Evolutionary conservation across 2,329 filamentous ascomycete genomes (phyloP).

Genomic region (Botryotinia convoluta): DNA sequence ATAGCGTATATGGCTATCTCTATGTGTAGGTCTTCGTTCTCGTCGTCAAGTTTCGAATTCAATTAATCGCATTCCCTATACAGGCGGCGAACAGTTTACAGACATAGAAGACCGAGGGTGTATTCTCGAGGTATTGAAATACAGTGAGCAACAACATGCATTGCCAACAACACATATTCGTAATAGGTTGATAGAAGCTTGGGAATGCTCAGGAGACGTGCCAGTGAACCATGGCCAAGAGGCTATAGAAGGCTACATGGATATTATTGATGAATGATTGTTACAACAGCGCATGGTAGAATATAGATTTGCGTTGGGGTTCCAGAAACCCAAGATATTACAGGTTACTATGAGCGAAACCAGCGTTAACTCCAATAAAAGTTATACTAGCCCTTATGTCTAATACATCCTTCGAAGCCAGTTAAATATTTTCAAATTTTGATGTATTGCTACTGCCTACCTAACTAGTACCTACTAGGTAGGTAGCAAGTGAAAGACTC

Average conservation of each 20-base stretch:
- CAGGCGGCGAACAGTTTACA: constrained; percentile 36
- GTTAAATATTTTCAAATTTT: neutral
- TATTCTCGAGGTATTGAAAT: constrained; percentile 34
- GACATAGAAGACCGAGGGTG: constrained; percentile 35
- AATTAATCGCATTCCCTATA: neutral
- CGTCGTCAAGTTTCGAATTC: neutral
- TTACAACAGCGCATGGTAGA: neutral
- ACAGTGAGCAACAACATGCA: constrained; percentile 34
- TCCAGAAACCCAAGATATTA: neutral
- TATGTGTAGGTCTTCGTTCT: constrained; percentile 30
- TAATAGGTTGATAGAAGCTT: constrained; percentile 36
- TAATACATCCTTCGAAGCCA: neutral
- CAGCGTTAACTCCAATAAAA: neutral
- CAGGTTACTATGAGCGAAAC: neutral
- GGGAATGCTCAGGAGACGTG: constrained; percentile 32
- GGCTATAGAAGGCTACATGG: neutral
- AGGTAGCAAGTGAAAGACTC: neutral
- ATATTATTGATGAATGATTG: constrained; percentile 1
- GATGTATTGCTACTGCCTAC: too few species aligned
- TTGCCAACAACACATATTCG: constrained; percentile 40
- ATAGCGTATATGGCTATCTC: constrained; percentile 38
- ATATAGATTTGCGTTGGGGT: neutral
- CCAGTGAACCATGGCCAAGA: neutral
- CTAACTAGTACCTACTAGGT: too few species aligned
- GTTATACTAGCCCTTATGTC: neutral